Percentiles rank a stretch among this genome's conserved stretches.
Conservation (phyloP, 2,329 filamentous ascomycete species). For the Sclerotinia trifoliorum region DNA sequence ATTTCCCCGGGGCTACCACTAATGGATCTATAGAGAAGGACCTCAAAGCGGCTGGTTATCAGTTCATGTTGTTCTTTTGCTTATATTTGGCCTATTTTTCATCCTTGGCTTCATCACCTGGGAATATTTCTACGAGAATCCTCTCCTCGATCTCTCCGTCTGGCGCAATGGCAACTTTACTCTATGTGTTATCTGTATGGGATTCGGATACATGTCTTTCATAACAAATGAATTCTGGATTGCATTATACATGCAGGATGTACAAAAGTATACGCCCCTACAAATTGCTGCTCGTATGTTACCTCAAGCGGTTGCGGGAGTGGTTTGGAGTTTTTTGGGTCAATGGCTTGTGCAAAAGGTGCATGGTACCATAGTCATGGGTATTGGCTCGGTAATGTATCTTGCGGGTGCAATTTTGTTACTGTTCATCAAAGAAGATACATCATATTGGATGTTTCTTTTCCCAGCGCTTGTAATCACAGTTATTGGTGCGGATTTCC, state of each 20-base stretch:
- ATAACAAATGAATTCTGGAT: slow-evolving; percentile 61
- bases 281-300: slow-evolving; percentile 57
- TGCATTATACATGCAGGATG: slow-evolving; percentile 62
- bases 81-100: slow-evolving; percentile 57
- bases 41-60: slow-evolving; percentile 60
- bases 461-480: slow-evolving; percentile 61
- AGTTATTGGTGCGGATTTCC: slow-evolving; percentile 65
- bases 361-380: slow-evolving; percentile 63
- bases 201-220: slow-evolving; percentile 63
- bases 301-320: slow-evolving; percentile 62
- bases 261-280: slow-evolving; percentile 53
- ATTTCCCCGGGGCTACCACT: not conserved
- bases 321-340: slow-evolving; percentile 62
- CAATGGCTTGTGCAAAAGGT: slow-evolving; percentile 61
- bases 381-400: slow-evolving; percentile 44
- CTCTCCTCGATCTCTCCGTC: slow-evolving; percentile 54
- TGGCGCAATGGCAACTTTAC: slow-evolving; percentile 65
- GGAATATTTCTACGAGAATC: slow-evolving; percentile 54
- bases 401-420: slow-evolving; percentile 50
- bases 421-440: slow-evolving; percentile 53
- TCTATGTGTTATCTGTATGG: slow-evolving; percentile 48
- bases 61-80: slow-evolving; percentile 59
- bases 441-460: slow-evolving; percentile 63
- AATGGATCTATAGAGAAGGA: slow-evolving; percentile 29
- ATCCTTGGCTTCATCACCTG: slow-evolving; percentile 60